phyloP scores from a whole-genome alignment of 1,284 basidiomycete species.

The Megacollybia platyphylla region DNA sequence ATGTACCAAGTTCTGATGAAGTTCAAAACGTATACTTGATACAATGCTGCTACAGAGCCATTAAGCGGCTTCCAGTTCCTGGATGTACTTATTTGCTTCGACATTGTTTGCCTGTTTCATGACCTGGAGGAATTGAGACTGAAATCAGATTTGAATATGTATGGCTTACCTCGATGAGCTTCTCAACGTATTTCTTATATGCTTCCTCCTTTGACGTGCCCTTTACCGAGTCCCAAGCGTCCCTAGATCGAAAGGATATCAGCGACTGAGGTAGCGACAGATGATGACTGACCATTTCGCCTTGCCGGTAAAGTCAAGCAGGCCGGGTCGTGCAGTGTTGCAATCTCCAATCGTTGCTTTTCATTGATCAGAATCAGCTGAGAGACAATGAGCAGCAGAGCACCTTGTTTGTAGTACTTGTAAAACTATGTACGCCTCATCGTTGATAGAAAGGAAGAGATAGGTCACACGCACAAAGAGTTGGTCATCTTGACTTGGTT shows the following conservation, averaged over 20 bases:
- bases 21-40: no score
- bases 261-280: conserved; percentile 2
- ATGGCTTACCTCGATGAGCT: conserved; percentile 51
- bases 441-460: conserved; percentile 4
- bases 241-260: conserved; percentile 31
- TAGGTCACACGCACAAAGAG: conserved; percentile 45
- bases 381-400: conserved; percentile 5
- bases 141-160: background rate
- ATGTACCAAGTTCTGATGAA: no score
- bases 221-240: conserved; percentile 78
- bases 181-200: conserved; percentile 58
- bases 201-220: conserved; percentile 65
- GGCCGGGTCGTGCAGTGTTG: conserved; percentile 49
- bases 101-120: conserved; percentile 37
- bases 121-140: conserved; percentile 25
- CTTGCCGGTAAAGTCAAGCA: conserved; percentile 73
- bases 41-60: no score
- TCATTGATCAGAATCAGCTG: background rate
- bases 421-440: conserved; percentile 61
- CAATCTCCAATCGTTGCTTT: conserved; percentile 69
- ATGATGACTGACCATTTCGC: conserved; percentile 59
- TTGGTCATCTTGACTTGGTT: conserved; percentile 67
- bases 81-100: conserved; percentile 44
- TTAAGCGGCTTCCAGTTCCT: conserved; percentile 44
- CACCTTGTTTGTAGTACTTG: conserved; percentile 85